Evolutionary conservation across 768 basidiomycete species (phyloP), one percentile per base, ranked within the genome.

Genomic region (Phaeotremella fagi): DNA sequence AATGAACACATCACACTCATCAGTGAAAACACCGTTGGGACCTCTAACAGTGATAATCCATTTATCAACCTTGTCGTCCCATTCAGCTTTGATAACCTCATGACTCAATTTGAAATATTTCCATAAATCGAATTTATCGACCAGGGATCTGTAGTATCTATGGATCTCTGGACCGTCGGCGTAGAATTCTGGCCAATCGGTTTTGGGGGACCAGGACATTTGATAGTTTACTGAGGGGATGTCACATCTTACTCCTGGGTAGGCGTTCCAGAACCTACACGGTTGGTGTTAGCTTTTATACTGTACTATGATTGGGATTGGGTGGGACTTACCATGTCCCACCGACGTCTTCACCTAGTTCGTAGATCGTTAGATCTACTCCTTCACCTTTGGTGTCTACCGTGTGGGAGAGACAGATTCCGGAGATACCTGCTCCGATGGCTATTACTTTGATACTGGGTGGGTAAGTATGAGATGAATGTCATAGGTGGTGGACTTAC

Each of bases 121-220:
- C 51, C 73, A 66, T 26, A 85, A 75, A 46, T 80, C 76, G 67
- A 82, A 83, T 63, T 52, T 45, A 31, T 81, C 80, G 16, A 80
- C 82, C 20, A 83, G 76, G 26, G 72, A 70, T 50, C 82, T 74
- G 20, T 85, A 65, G 61, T 85, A 82, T 5, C 72, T 69, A 23
- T 74, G 79, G 25, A 86, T 85, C 64, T 86, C 83, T 4, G 77
- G 68, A 2, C 83, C 83, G 3, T 81, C 75, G 3, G 83, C 78
- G 52, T 83, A 84, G 70, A 82, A 83, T 3, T 79, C 71, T 1
- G 82, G 82, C 83, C 83, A 84, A 55, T 83, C 75, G 5, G 77
- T 77, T 81, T 83, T 81, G 12, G 77, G 73, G 52, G 80, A 80
- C 57, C 83, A 84, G 0, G 81, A 80, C 28, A 81, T 56, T 29